phyloP scores from a whole-genome alignment of 495 filamentous ascomycete genomes.

The Aspergillus indologenus region DNA sequence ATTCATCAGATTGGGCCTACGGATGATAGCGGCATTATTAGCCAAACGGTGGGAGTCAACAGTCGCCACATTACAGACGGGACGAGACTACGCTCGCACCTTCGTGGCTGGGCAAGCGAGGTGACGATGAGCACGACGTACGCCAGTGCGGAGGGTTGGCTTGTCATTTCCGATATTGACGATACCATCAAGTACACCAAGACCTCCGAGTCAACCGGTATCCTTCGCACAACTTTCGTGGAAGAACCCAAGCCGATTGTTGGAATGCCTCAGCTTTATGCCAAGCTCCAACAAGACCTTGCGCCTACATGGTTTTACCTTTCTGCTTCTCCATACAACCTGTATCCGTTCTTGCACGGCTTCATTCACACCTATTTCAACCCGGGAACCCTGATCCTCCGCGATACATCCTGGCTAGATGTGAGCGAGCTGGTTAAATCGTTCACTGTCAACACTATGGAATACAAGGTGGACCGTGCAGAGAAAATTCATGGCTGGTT shows the following conservation, averaged over 20 bases:
- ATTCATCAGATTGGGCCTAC: constrained; percentile 65
- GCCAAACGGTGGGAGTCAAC: constrained; percentile 48
- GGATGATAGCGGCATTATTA: constrained; percentile 66
- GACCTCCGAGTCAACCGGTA: constrained; percentile 73
- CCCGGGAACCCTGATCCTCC: constrained; percentile 75
- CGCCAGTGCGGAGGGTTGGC: constrained; percentile 78
- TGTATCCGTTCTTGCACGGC: constrained; percentile 79
- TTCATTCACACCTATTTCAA: constrained; percentile 69
- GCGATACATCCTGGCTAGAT: constrained; percentile 86
- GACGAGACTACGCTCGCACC: constrained; percentile 31
- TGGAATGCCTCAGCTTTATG: constrained; percentile 85
- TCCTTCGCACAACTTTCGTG: constrained; percentile 79
- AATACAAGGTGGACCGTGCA: constrained; percentile 83
- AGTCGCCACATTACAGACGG: constrained; percentile 31
- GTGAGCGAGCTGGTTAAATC: constrained; percentile 72
- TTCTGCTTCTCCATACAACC: constrained; percentile 90
- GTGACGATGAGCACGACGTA: constrained; percentile 64
- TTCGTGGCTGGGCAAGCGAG: constrained; percentile 38
- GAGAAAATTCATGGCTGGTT: constrained; percentile 72
- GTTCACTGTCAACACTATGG: constrained; percentile 76
- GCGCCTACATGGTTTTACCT: constrained; percentile 85
- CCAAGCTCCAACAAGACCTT: constrained; percentile 54
- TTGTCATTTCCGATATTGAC: constrained; percentile 87
- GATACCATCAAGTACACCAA: constrained; percentile 93
- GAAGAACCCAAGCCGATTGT: constrained; percentile 64